Conservation (phyloP, 345 rosid genomes). For the Murraya koenigii region DNA sequence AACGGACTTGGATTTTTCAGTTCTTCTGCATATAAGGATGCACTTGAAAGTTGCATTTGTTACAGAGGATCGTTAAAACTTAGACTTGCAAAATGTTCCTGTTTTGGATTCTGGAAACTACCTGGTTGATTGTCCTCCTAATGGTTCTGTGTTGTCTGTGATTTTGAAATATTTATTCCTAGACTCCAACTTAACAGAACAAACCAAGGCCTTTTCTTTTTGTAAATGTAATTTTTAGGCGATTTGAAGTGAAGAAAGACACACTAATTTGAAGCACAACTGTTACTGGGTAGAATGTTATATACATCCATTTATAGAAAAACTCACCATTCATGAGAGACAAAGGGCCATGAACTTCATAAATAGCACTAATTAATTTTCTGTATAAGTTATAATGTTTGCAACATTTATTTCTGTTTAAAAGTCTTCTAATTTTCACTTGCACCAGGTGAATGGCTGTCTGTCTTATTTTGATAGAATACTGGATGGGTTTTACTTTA, state of each 20-base stretch:
- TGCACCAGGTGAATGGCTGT: conserved; percentile 46
- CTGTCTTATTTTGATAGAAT: conserved; percentile 48
- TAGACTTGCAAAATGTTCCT: neutral
- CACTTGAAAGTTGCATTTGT: neutral
- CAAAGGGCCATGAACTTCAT: neutral
- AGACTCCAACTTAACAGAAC: neutral
- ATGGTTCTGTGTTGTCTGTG: neutral
- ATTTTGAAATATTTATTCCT: neutral
- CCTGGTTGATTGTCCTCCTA: neutral
- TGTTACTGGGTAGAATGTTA: neutral
- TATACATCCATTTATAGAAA: neutral
- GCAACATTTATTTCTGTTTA: neutral
- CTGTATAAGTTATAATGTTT: neutral
- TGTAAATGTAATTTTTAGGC: neutral
- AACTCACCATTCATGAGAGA: neutral
- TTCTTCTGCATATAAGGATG: neutral
- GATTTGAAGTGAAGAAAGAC: neutral
- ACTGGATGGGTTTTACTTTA: conserved; percentile 52
- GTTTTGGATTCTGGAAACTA: neutral
- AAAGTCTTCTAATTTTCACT: conserved; percentile 6
- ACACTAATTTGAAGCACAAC: neutral
- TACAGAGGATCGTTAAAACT: neutral
- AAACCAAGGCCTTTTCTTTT: neutral
- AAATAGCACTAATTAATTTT: neutral
- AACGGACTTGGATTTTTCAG: neutral